These are phyloP conservation scores for Spinacia oleracea DNA, from an alignment of 179 eudicot genomes.

Conservation along the genomic window DNA sequence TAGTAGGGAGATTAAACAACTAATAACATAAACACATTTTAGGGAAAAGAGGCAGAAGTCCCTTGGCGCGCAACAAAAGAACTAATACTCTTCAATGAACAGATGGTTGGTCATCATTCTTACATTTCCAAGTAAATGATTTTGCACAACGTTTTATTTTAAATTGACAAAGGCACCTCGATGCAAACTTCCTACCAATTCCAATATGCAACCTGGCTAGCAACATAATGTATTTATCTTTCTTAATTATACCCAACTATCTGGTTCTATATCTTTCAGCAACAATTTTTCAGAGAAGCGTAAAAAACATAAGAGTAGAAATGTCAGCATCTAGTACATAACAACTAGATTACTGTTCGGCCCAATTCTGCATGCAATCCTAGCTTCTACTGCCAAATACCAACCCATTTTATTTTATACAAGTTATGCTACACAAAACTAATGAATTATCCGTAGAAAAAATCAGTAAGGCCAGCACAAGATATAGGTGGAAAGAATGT, in stretches of 20 bases:
- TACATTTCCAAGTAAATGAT: background rate
- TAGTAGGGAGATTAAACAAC: conserved; percentile 14
- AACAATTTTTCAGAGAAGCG: background rate
- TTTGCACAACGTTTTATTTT: background rate
- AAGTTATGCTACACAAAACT: background rate
- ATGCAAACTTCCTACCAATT: background rate
- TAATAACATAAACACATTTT: background rate
- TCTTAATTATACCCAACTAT: background rate
- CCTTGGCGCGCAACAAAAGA: conserved; percentile 5
- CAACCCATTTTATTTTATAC: background rate
- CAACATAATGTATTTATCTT: no score
- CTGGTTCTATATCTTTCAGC: background rate
- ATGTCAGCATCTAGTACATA: background rate
- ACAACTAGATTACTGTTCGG: background rate
- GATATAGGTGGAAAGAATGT: background rate
- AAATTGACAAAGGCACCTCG: background rate
- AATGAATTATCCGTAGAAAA: background rate
- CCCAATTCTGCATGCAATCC: background rate
- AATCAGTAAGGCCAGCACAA: conserved; percentile 1
- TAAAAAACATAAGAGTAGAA: background rate
- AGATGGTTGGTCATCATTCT: background rate
- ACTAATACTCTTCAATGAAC: background rate
- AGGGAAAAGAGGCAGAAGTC: background rate
- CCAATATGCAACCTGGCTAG: background rate
- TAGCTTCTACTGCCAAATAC: background rate